Conservation (phyloP, 352 stramenopile genomes). For the Peronosclerospora sorghi region DNA sequence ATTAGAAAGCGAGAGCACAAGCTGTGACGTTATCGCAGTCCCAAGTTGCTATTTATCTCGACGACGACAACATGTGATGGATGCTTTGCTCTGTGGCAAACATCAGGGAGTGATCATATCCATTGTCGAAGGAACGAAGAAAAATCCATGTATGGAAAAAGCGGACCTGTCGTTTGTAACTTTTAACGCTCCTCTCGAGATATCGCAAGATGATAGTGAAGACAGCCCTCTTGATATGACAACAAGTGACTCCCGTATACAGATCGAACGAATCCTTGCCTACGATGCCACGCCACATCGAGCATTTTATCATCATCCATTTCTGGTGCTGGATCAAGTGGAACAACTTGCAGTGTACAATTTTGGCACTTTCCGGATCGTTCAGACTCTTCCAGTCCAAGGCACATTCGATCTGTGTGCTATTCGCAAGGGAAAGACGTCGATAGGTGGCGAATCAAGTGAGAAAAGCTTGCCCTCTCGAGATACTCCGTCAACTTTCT, state of each 20-base stretch:
- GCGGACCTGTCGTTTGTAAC: conserved; percentile 12
- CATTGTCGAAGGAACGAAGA: conserved; percentile 15
- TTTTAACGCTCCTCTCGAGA: conserved; percentile 9
- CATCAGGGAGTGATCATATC: conserved; percentile 37
- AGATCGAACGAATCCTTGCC: conserved; percentile 33
- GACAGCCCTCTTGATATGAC: conserved; percentile 27
- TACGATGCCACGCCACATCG: conserved; percentile 34
- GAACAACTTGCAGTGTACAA: conserved; percentile 58
- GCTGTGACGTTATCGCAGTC: conserved; percentile 29
- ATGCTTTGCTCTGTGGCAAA: conserved; percentile 55
- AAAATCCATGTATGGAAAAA: conserved; percentile 3
- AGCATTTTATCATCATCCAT: conserved; percentile 52
- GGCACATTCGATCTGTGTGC: conserved; percentile 25
- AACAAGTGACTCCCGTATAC: conserved; percentile 29
- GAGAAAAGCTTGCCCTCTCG: conserved; percentile 1
- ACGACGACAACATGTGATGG: conserved; percentile 23
- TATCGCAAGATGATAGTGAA: conserved; percentile 4
- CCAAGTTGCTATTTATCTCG: conserved; percentile 22
- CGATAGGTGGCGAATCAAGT: conserved; percentile 1
- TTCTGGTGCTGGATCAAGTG: conserved; percentile 47
- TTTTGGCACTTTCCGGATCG: conserved; percentile 35
- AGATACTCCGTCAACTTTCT: conserved; percentile 19
- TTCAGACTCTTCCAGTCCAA: conserved; percentile 56
- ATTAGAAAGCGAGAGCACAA: conserved; percentile 12
- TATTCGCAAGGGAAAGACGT: conserved; percentile 14